Base-by-base conservation (phyloP, 805 yeast species). In the Wickerhamiella azyma region DNA sequence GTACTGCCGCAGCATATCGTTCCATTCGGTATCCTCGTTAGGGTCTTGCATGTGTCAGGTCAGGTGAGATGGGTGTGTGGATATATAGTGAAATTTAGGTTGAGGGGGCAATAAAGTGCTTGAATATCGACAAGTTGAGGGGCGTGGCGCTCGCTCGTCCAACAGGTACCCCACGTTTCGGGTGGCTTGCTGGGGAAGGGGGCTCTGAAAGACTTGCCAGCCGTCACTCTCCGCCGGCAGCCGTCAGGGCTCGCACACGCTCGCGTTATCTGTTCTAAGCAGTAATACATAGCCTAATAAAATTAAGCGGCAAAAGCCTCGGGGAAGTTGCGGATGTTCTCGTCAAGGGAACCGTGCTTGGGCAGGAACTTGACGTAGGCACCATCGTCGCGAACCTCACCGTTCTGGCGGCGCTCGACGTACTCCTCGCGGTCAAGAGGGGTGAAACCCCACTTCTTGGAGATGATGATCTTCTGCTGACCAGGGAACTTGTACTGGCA, bases 401-500 rank as follows among this genome's bases (percentile, higher is more conserved):
- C 95, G 68, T 85, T 83, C 71, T 83, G 82, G 77, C 92, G 86
- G 76, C 81, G 85, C 66, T 75, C 78, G 66, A 85, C 76, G 82
- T 89, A 92, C 66, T 92, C 96, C 52, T 76, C 94, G 77, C 98
- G 85, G 94, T 89, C 78, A 68, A 92, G 82, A 72, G 83, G 84
- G 73, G 99, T 92, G 96, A 92, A 92, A 76, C 99, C 99, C 99
- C 99, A 92, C 77, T 92, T 92, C 94, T 92, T 92, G 62, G 99
- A 92, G 73, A 92, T 75, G 67, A 92, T 92, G 69, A 92, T 92
- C 80, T 81, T 89, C 77, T 92, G 99, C 79, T 92, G 99, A 78
- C 99, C 99, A 73, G 99, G 99, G 97, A 92, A 92, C 89, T 92
- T 92, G 85, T 92, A 92, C 79, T 97, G 89, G 60, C 96, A 94